Base-by-base conservation (phyloP, 2,329 filamentous ascomycete genomes). In the Ilyonectria destructans region DNA sequence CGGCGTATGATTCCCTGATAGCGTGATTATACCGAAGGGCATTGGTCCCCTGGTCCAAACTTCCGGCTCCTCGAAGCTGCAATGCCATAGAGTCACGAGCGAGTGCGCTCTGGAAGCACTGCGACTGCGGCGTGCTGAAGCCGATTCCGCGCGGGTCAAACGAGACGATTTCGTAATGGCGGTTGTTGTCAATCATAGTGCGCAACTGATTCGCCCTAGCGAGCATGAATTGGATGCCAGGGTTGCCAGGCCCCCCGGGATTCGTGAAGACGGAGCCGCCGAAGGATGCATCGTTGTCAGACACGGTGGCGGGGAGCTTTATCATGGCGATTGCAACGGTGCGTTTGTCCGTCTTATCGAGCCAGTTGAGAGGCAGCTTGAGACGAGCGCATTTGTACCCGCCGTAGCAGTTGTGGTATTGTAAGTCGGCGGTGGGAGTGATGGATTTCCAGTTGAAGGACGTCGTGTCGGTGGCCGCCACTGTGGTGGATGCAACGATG, bases 101-200 rank as follows among this genome's bases (percentile, higher is more conserved):
- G 7, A 81, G 70, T 8, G 71, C 35, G 37, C 79, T 73, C 2
- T 74, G 72, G 68, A 79, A 85, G 76, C 84, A 86, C 58, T 84
- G 78, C 1, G 80, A 77, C 12, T 55, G 60, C 0, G 84, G 84
- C 7, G 78, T 78, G 4, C 80, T 82, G 62, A 77, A 71, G 2
- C 75, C 78, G 6, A 85, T 68, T 23, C 84, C 85, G 5, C 84
- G 80, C 0, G 84, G 84, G 68, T 86, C 84, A 68, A 84, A 86
- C 7, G 80, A 80, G 5, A 86, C 69, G 17, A 85, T 77, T 61
- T 84, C 82, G 48, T 83, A 83, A 66, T 83, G 80, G 6, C 75
- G 76, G n/a, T n/a, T 17, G 21, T 75, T 77, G 49, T 80, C 78
- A 4, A 74, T 52, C 8, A 73, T 63, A 33, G 60, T 35, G 49